Evolutionary conservation across 345 rosid species (phyloP).

Genomic region (Citrus australasica): DNA sequence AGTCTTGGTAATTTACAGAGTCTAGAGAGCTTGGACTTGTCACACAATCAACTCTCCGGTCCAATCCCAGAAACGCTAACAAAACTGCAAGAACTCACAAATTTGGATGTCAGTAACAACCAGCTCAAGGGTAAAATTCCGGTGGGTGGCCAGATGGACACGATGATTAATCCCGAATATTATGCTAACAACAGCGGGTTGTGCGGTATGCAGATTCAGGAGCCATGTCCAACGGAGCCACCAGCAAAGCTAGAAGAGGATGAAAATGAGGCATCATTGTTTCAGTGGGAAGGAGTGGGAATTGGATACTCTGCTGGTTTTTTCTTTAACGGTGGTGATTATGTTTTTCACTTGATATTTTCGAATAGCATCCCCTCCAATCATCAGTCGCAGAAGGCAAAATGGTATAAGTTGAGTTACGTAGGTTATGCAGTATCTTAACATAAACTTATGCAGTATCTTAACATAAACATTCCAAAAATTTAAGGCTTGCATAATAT

Average conservation of each 20-base stretch:
- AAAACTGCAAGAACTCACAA: constrained; percentile 22
- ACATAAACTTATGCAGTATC: neutral
- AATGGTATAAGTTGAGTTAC: neutral
- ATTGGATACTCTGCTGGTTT: constrained; percentile 9
- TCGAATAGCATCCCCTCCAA: neutral
- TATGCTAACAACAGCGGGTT: constrained; percentile 29
- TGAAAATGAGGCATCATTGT: constrained; percentile 2
- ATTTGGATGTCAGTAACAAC: constrained; percentile 29
- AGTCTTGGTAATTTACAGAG: constrained; percentile 24
- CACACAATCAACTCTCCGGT: constrained; percentile 31
- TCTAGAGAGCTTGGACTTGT: constrained; percentile 35
- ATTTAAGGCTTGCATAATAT: too few species aligned
- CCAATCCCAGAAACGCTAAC: constrained; percentile 22
- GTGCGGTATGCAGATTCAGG: constrained; percentile 31
- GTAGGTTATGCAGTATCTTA: neutral
- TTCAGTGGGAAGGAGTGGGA: constrained; percentile 12
- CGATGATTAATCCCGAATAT: constrained; percentile 19
- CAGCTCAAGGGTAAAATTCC: constrained; percentile 32
- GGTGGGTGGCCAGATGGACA: constrained; percentile 33
- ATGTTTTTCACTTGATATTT: neutral
- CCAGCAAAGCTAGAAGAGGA: constrained; percentile 6
- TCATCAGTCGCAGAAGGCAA: neutral
- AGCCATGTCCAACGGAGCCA: constrained; percentile 19
- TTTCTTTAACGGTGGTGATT: neutral
- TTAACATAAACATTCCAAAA: too few species aligned